Conservation (phyloP, 257 asterid genomes). For the Scutellaria minor region DNA sequence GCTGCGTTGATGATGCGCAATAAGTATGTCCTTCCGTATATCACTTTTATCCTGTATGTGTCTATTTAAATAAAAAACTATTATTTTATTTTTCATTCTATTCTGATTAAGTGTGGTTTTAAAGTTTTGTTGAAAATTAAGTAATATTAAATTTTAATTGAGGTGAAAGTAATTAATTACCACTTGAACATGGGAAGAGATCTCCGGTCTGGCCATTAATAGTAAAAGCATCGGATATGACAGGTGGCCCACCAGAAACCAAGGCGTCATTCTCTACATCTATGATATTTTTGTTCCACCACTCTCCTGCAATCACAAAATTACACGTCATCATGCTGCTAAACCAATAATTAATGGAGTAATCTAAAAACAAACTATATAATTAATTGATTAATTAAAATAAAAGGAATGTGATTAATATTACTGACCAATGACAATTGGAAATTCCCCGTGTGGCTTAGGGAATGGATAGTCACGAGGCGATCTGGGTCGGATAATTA, state of each 20-base stretch:
- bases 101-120: no score
- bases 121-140: no score
- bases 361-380: no score
- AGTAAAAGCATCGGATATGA: constrained; percentile 58
- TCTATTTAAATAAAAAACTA: constrained; percentile 27
- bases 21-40: constrained; percentile 60
- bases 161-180: constrained; percentile 38
- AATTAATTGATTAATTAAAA: no score
- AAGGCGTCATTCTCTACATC: constrained; percentile 47
- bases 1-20: constrained; percentile 79
- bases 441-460: constrained; percentile 64
- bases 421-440: constrained; percentile 61
- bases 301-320: constrained; percentile 56
- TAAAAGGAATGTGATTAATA: no score
- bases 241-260: constrained; percentile 48
- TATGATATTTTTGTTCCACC: constrained; percentile 65
- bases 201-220: constrained; percentile 72
- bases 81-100: no score
- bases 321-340: no score
- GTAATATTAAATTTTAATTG: no score
- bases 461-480: constrained; percentile 68
- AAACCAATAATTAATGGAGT: no score
- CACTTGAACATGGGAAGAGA: constrained; percentile 56
- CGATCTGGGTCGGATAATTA: constrained; percentile 64
- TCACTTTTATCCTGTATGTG: constrained; percentile 48